Conservation (phyloP, 768 basidiomycete genomes). For the Trametes cubensis region DNA sequence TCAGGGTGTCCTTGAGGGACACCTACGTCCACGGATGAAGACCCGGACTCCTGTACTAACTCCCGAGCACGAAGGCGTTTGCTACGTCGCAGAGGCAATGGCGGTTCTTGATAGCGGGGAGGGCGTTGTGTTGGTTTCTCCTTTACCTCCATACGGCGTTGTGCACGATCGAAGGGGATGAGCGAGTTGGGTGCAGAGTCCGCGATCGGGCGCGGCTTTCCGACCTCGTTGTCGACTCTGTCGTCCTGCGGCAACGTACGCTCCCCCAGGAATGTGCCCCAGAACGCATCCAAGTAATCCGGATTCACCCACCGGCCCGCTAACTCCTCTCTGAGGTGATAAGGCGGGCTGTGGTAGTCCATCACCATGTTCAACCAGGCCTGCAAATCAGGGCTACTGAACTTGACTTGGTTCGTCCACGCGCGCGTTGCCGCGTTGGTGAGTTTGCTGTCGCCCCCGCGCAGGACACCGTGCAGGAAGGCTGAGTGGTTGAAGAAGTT, state of each 20-base stretch:
- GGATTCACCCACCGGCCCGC: background rate
- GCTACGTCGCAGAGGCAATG: too few species aligned
- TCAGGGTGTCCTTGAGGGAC: too few species aligned
- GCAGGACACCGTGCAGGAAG: background rate
- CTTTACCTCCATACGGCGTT: too few species aligned
- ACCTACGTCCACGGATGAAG: too few species aligned
- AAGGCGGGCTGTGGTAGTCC: constrained; percentile 2
- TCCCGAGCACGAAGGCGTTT: too few species aligned
- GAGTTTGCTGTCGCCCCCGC: background rate
- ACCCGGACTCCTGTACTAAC: too few species aligned
- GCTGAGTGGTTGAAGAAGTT: background rate
- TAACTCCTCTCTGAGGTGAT: background rate
- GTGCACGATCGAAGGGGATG: background rate
- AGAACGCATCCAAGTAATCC: background rate
- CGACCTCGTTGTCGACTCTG: background rate
- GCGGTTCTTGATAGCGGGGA: too few species aligned
- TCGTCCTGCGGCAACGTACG: constrained; percentile 2
- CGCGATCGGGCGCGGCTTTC: background rate
- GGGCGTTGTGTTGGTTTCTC: too few species aligned
- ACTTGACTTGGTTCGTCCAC: background rate
- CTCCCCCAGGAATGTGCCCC: constrained; percentile 2
- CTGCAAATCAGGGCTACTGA: background rate
- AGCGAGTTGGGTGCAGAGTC: background rate
- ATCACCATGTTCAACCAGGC: constrained; percentile 5
- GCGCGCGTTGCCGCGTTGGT: background rate